Evolutionary conservation across 441 rosid genomes (phyloP), one percentile per base, ranked within the genome.

Genomic region (Mallotus repandus): DNA sequence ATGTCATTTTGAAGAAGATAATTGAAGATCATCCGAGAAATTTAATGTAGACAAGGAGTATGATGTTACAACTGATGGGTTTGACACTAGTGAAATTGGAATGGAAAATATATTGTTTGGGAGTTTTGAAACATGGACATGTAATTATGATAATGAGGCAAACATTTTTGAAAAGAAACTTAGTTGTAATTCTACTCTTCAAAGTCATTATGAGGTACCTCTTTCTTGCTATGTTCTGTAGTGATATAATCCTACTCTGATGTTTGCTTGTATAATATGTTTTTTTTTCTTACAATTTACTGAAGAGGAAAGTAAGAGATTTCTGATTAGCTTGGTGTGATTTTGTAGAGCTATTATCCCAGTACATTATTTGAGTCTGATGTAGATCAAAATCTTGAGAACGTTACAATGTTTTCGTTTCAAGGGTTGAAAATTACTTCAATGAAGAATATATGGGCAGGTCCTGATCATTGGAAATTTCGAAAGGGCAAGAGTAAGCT

Each of bases 391-490:
- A 77, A 67, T 77, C 71, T 82, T 66, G 90, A 86, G 68, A 83
- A 77, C 59, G 84, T 86, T 74, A 88, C 83, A 50, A 81, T 76
- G 60, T 85, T 80, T 79, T 78, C 87, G 71, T 76, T 86, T 76
- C 77, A 79, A 57, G 81, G 84, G 43, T 81, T 89, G 83, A 96
- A 96, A 71, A 76, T 84, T 58, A 69, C 84, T 46, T 82, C 86
- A 35, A 87, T 80, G 79, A 87, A 79, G 80, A 87, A 90, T 84
- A 85, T 86, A 52, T 90, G 97, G 97, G 96, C 92, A 1, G 96
- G 97, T 81, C 96, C 93, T 73, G 96, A 90, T 76, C 89, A 90
- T 73, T 92, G 97, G 97, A 90, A 89, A 78, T 92, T 84, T 76
- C 82, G 63, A 45, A 92, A 87, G 76, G 66, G 77, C 69, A 86